Base-by-base conservation (phyloP, 805 yeast genomes). In the Tetrapisispora nanseiensis region DNA sequence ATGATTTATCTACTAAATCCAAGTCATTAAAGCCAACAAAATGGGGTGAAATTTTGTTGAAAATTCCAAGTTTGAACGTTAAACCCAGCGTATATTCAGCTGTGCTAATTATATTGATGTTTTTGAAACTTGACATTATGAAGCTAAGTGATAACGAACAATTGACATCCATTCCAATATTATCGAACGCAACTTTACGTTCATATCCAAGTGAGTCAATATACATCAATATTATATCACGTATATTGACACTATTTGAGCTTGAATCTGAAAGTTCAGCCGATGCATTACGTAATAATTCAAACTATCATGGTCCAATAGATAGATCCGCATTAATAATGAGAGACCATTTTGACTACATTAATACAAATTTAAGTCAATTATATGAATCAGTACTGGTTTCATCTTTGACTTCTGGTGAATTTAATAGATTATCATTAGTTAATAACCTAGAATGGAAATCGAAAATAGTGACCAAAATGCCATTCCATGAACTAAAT, bases 261-360 rank as follows among this genome's bases (percentile, higher is more conserved):
- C 54, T 71, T 3, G 66, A 70, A 4, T 79, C 79, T 33, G 68
- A 65, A 52, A 75, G 75, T 21, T 67, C 67, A 30, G 74, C 71
- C 37, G 79, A 76, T 62, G 71, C 72, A 33, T 24, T 30, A 8
- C 79, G 80, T 35, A 68, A 65, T 53, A 76, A 76, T 22, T 67
- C 67, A 31, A 75, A 72, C 39, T 80, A 76, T 62, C 72, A 73
- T 35, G 89, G 89, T 2, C 87, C 86, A 12, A 68, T 86, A 27
- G 82, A 86, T 15, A 74, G 80, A 49, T 72, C 75, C 30, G 65
- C 85, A 28, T 66, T 84, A 38, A 73, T 76, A 34, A 82, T 81
- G 57, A 72, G 87, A 54, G 79, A 86, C 16, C 76, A 77, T 43
- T 57, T 82, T 37, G 70, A 76, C 42, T 72, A 72, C 37, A 59